These are phyloP conservation scores for Ophiostoma pallidulum DNA, from an alignment of 2,329 filamentous ascomycete genomes.

Conservation along the genomic window DNA sequence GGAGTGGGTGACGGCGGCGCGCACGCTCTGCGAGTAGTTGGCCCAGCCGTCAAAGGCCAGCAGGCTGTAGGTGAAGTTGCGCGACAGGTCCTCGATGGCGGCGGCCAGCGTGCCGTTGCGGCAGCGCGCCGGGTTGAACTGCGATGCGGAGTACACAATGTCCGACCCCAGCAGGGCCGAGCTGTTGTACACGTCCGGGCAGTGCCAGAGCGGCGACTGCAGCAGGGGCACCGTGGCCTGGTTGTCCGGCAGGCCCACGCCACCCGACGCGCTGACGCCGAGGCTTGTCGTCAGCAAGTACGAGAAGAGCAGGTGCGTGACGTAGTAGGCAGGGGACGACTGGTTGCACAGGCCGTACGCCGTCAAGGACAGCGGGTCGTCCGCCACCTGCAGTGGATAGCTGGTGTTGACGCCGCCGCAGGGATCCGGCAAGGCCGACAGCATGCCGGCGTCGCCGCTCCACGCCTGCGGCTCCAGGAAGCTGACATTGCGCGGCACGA, in stretches of 20 bases:
- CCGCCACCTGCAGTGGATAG: background rate
- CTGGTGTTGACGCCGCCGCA: background rate
- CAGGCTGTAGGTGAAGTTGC: conserved; percentile 12
- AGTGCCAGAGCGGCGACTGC: conserved; percentile 9
- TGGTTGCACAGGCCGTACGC: conserved; percentile 3
- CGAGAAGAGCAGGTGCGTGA: conserved; percentile 7
- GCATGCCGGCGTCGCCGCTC: conserved; percentile 5
- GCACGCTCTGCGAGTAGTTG: background rate
- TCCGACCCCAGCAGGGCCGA: background rate
- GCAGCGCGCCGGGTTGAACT: background rate
- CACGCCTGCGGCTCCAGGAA: conserved; percentile 7
- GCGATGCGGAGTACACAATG: background rate
- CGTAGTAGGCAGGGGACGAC: background rate
- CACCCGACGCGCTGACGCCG: background rate
- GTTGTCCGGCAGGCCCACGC: background rate
- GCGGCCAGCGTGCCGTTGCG: conserved; percentile 11
- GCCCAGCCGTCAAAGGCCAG: conserved; percentile 8
- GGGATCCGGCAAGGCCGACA: background rate
- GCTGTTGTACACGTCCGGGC: conserved; percentile 10
- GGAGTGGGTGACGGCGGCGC: background rate
- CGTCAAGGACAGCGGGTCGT: background rate
- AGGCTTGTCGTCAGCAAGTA: conserved; percentile 2
- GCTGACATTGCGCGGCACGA: background rate
- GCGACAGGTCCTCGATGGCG: conserved; percentile 14
- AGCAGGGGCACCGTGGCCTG: conserved; percentile 3